Conservation (phyloP, 768 basidiomycete genomes). For the Boletus edulis region DNA sequence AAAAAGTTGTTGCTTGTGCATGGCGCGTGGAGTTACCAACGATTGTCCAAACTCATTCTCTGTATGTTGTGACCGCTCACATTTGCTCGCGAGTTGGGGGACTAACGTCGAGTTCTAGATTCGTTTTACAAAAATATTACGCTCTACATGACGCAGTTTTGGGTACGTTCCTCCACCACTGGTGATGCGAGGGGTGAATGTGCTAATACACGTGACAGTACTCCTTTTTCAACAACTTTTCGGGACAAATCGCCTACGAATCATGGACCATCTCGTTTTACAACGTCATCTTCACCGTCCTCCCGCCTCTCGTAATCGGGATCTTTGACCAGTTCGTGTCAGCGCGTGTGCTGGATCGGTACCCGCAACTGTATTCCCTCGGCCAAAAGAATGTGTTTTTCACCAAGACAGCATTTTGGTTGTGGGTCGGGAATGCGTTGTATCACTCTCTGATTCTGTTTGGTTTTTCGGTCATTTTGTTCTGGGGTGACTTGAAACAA, state of each 20-base stretch:
- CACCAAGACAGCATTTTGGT: conserved; percentile 86
- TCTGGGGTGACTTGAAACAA: conserved; percentile 90
- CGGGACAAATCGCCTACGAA: conserved; percentile 97
- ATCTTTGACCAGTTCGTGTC: conserved; percentile 99
- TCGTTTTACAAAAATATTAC: conserved; percentile 99
- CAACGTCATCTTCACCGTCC: conserved; percentile 93
- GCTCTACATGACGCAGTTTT: conserved; percentile 98
- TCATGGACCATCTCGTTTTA: conserved; percentile 98
- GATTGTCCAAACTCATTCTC: conserved; percentile 91
- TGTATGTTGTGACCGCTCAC: conserved; percentile 52
- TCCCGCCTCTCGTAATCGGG: conserved; percentile 96
- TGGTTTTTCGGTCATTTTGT: conserved; percentile 30
- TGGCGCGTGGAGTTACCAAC: conserved; percentile 97
- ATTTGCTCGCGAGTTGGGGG: background rate
- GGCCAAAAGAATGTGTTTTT: conserved; percentile 96
- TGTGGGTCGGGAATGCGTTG: conserved; percentile 86
- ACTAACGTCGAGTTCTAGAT: conserved; percentile 43
- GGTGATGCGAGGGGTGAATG: background rate
- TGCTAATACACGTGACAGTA: conserved; percentile 50
- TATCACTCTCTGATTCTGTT: conserved; percentile 51
- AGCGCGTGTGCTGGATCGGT: conserved; percentile 92
- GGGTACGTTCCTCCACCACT: conserved; percentile 50
- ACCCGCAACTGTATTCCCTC: conserved; percentile 93
- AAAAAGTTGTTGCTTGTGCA: conserved; percentile 96
- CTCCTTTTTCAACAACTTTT: conserved; percentile 99